Percentiles rank a stretch among this genome's conserved stretches.
These are phyloP conservation scores for Schizosaccharomyces cryophilus DNA, from an alignment of 805 yeast genomes.

Conservation along the genomic window DNA sequence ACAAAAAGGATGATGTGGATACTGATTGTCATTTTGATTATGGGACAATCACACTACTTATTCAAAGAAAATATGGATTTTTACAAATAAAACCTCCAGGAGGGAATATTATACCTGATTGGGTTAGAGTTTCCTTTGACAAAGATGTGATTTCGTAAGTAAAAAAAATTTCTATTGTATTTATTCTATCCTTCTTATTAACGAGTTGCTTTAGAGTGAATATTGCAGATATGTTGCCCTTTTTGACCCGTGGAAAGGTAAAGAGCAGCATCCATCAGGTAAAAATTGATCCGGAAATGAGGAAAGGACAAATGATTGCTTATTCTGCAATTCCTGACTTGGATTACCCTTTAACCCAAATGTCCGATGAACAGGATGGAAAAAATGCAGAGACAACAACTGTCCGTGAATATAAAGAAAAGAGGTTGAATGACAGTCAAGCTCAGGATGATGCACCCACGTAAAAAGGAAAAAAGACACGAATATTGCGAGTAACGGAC, in stretches of 20 bases:
- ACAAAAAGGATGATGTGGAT: not conserved
- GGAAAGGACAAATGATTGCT: not conserved
- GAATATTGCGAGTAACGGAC: too few relatives aligned
- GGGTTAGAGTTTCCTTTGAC: not conserved
- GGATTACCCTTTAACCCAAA: not conserved
- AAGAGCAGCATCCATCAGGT: not conserved
- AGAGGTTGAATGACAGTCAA: too few relatives aligned
- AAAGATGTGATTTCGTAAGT: not conserved
- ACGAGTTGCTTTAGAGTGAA: not conserved
- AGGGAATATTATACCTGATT: not conserved
- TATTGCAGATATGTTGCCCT: not conserved
- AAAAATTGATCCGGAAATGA: not conserved
- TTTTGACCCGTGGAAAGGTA: not conserved
- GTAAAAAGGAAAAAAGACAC: too few relatives aligned
- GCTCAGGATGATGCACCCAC: too few relatives aligned
- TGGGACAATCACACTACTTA: not conserved
- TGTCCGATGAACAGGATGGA: not conserved
- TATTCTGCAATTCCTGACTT: not conserved
- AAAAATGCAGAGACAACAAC: not conserved
- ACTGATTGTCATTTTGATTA: not conserved
- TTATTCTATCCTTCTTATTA: not conserved
- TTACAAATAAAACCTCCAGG: not conserved
- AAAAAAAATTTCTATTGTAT: too few relatives aligned
- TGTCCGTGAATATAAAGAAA: too few relatives aligned
- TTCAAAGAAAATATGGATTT: not conserved